Percentiles rank a stretch among this genome's conserved stretches.
Conservation (phyloP, 2,329 filamentous ascomycete genomes). For the Trichoderma endophyticum region DNA sequence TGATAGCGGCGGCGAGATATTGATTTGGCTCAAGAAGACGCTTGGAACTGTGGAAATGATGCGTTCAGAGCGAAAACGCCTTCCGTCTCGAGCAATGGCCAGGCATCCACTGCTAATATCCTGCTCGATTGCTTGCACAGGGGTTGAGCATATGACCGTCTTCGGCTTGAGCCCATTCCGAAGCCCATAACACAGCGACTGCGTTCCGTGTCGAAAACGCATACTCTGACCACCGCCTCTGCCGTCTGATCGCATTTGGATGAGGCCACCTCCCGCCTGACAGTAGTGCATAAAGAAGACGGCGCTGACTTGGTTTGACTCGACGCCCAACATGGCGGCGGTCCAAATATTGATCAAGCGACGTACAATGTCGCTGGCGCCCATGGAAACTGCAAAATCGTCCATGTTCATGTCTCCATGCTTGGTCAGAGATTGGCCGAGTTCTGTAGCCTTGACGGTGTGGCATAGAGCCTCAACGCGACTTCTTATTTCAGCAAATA, state of each 20-base stretch:
- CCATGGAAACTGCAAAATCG: background rate
- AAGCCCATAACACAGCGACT: background rate
- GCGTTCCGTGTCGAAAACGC: background rate
- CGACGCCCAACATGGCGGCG: background rate
- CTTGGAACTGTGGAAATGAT: background rate
- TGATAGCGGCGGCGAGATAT: conserved; percentile 31
- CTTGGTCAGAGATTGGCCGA: background rate
- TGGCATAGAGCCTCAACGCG: background rate
- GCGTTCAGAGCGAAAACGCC: background rate
- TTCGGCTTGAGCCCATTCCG: conserved; percentile 27
- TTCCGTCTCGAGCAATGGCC: background rate
- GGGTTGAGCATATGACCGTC: background rate
- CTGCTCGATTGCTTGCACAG: background rate
- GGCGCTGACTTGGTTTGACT: background rate
- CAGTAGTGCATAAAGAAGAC: conserved; percentile 7
- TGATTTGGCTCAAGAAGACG: conserved; percentile 16
- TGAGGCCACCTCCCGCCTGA: background rate
- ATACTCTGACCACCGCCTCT: background rate
- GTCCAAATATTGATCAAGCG: conserved; percentile 7
- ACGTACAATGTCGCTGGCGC: background rate
- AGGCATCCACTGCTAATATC: background rate
- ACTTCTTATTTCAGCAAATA: background rate
- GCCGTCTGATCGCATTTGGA: conserved; percentile 5
- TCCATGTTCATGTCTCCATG: conserved; percentile 1
- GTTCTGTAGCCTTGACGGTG: background rate